Evolutionary conservation across 176 grass and related monocot species (phyloP).

Genomic region (Otatea glauca): DNA sequence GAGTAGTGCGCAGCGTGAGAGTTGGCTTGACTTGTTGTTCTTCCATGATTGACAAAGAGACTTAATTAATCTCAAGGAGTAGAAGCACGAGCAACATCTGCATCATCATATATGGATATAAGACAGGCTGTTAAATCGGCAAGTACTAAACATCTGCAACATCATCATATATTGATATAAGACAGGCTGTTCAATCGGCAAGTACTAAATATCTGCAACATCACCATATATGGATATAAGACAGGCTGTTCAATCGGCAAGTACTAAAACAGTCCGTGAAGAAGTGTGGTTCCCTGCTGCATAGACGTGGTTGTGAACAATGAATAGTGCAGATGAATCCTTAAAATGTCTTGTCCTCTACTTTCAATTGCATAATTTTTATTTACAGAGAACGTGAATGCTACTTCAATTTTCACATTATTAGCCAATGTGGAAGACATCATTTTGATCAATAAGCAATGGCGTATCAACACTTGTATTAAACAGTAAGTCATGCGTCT

Average conservation of each 20-base stretch:
- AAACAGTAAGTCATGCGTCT: neutral
- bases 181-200: neutral
- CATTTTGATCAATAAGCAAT: neutral
- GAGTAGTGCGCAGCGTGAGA: neutral
- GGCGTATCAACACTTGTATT: neutral
- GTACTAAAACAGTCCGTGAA: neutral
- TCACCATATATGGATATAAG: slow-evolving; percentile 33
- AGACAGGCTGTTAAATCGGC: neutral
- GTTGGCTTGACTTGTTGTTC: slow-evolving; percentile 67
- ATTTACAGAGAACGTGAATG: neutral
- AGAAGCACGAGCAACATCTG: slow-evolving; percentile 38
- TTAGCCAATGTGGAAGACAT: neutral
- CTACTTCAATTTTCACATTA: neutral
- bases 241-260: neutral
- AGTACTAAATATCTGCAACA: slow-evolving; percentile 36
- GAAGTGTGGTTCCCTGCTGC: neutral
- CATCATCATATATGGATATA: slow-evolving; percentile 38
- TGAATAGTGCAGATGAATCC: neutral
- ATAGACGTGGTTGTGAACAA: neutral
- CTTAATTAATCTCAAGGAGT: slow-evolving; percentile 29
- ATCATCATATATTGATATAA: slow-evolving; percentile 30
- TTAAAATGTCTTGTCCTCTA: neutral
- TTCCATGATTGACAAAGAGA: slow-evolving; percentile 49
- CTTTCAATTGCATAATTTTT: neutral
- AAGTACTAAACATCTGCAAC: slow-evolving; percentile 35